Evolutionary conservation across 2,329 filamentous ascomycete genomes (phyloP), one percentile per base, ranked within the genome.

Genomic region (Talaromyces albobiverticillius): DNA sequence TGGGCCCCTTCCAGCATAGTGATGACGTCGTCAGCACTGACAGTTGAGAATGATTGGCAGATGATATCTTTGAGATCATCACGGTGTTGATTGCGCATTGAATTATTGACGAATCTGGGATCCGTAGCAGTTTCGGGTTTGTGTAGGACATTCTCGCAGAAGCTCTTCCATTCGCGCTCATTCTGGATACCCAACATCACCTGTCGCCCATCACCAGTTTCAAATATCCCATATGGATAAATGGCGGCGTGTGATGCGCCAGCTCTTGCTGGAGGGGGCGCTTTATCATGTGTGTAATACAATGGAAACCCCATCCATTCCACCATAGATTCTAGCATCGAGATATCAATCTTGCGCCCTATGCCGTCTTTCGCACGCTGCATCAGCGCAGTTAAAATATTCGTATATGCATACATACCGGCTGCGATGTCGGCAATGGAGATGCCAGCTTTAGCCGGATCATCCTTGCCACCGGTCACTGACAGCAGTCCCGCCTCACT

Each of bases 181-280:
- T 83, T 83, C 60, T 84, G 81, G 20, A 83, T 73, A 0, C 80
- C 81, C 3, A 83, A 64, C 78, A 82, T 82, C 13, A 83, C 79
- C 0, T 75, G 73, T 0, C 72, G 72, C 0, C 73, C 74, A 9
- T 74, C 73, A 0, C 76, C 76, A 0, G 79, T 76, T 32, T 75
- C 66, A 45, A 83, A 83, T 0, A 79, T 79, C 0, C 80, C 80
- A 46, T 83, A 83, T 0, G 81, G 81, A 56, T 82, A 83, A 5
- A 83, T 80, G 0, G 76, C 68, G 0, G 80, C 79, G 56, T 83
- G 81, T 1, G 78, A 75, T 0, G 80, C 79, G 1, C 81, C 80
- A 0, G 73, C 73, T 2, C 77, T 71, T 1, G 65, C 64, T 0
- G 79, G 79, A 0, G 71, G 67, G 0, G 72, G 57, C 2, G 76